phyloP scores from a whole-genome alignment of 2,329 filamentous ascomycete species.

The Mariannaea sp. region DNA sequence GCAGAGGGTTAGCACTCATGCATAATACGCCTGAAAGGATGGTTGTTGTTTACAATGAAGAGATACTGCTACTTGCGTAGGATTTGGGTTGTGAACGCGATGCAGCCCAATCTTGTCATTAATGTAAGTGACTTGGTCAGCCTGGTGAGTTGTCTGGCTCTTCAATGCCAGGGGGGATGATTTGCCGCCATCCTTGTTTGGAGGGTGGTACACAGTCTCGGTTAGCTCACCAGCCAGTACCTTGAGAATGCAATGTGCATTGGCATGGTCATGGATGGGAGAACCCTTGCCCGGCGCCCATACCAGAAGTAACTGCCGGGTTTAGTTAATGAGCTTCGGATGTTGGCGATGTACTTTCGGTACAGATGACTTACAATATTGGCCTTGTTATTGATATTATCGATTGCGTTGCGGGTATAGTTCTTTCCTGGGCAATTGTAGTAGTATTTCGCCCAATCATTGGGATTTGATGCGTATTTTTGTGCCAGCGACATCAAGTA shows the following conservation, averaged over 20 bases:
- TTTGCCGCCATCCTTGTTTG: background rate
- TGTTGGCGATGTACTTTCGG: background rate
- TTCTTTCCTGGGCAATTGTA: slow-evolving; percentile 17
- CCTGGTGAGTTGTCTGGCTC: slow-evolving; percentile 6
- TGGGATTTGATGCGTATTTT: slow-evolving; percentile 12
- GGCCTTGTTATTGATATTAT: slow-evolving; percentile 16
- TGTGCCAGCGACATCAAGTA: slow-evolving; percentile 11
- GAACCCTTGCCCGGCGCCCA: slow-evolving; percentile 17
- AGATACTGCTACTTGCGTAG: slow-evolving; percentile 9
- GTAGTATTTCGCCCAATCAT: slow-evolving; percentile 15
- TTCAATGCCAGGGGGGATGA: slow-evolving; percentile 1
- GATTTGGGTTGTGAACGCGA: slow-evolving; percentile 14
- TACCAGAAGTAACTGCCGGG: slow-evolving; percentile 4
- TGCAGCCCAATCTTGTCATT: slow-evolving; percentile 12
- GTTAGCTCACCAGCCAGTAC: slow-evolving; percentile 12
- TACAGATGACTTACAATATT: slow-evolving; percentile 3
- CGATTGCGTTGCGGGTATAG: slow-evolving; percentile 15
- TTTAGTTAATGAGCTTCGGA: background rate
- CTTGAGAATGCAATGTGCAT: slow-evolving; percentile 15
- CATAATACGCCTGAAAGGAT: background rate
- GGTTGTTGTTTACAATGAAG: slow-evolving; percentile 4
- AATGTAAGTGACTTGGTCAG: slow-evolving; percentile 12
- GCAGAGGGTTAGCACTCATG: background rate
- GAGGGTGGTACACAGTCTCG: slow-evolving; percentile 8
- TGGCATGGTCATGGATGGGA: slow-evolving; percentile 16